Percentiles rank a stretch among this genome's conserved stretches.
Conservation (phyloP, 1,284 basidiomycete species). For the Pyrrhoderma lamaoense region DNA sequence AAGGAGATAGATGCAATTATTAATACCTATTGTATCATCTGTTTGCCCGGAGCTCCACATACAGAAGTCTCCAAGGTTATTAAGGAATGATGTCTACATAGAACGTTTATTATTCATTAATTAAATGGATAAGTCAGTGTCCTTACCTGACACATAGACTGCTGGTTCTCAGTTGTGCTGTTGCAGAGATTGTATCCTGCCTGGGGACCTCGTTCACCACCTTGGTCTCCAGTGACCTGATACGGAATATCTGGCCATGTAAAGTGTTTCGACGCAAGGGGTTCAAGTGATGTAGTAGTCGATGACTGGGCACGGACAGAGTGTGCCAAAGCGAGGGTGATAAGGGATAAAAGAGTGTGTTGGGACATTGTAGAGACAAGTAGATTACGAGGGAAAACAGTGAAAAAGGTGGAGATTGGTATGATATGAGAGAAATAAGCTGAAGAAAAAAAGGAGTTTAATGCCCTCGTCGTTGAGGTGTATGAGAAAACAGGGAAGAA, state of each 20-base stretch:
- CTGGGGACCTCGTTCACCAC: slow-evolving; percentile 47
- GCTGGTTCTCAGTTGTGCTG: slow-evolving; percentile 53
- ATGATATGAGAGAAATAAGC: not conserved
- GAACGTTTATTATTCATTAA: not conserved
- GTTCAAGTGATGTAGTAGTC: slow-evolving; percentile 18
- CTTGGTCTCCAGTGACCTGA: slow-evolving; percentile 42
- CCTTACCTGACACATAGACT: slow-evolving; percentile 52
- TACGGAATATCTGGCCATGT: slow-evolving; percentile 32
- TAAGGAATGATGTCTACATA: slow-evolving; percentile 16
- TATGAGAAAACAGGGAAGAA: slow-evolving; percentile 5
- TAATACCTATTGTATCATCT: slow-evolving; percentile 17
- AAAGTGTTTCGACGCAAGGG: slow-evolving; percentile 20
- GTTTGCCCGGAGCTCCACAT: slow-evolving; percentile 25
- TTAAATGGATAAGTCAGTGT: slow-evolving; percentile 9
- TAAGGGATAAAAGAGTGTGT: slow-evolving; percentile 20
- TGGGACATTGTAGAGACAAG: slow-evolving; percentile 17
- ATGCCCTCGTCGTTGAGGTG: slow-evolving; percentile 1
- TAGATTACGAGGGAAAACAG: not conserved
- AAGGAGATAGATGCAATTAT: not conserved
- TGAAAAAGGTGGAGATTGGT: not conserved
- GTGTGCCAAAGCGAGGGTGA: slow-evolving; percentile 14
- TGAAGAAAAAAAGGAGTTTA: slow-evolving; percentile 1
- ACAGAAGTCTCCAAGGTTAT: slow-evolving; percentile 24
- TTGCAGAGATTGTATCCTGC: slow-evolving; percentile 66
- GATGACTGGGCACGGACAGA: slow-evolving; percentile 14